Evolutionary conservation across 306 rosid genomes (phyloP), one percentile per base, ranked within the genome.

Genomic region (Pachyrhizus erosus): DNA sequence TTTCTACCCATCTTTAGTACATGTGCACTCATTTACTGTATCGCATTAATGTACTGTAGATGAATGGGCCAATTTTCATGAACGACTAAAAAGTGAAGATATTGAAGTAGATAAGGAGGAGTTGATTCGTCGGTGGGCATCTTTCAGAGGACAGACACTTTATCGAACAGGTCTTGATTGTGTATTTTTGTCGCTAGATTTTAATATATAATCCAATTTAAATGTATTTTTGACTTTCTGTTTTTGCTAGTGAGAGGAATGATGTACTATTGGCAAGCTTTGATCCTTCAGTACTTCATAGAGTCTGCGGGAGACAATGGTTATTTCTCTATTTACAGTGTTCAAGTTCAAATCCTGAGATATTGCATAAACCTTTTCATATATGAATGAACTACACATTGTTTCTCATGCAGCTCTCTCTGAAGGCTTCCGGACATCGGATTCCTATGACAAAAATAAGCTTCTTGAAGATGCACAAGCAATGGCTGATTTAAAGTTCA

Each of bases 121-220:
- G 61, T 62, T 29, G 11, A 80, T 1, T 69, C 91, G 98, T 57
- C 88, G 80, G 57, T 96, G 99, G 99, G 99, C 92, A 75, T 96
- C 99, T 85, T 93, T 82, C 85, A 92, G 99, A 79, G 99, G 94
- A 73, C 99, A 96, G 86, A 93, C 99, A 81, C 97, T 96, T 71
- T 91, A 84, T 87, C 91, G 98, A 83, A 96, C 99, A 91, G 99
- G 99, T 92, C 48, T 78, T 85, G 80, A 86, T 86, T 60, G 46
- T 76, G 17, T 68, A 24, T 12, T 75, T 24, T 45, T 73, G 42
- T 33, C 83, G 10, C 18, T 54, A 70, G 52, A 71, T 74, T 58
- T 82, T 52, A 77, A 17, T 82, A 15, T 45, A 11, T 27, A 42
- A 55, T 31, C 42, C 51, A 84, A 82, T 58, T 70, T 76, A 71